A percentile compares a stretch with the other conserved stretches of the same genome.
These are phyloP conservation scores for Starmerella stigmatis DNA, from an alignment of 805 yeast genomes.

Conservation along the genomic window DNA sequence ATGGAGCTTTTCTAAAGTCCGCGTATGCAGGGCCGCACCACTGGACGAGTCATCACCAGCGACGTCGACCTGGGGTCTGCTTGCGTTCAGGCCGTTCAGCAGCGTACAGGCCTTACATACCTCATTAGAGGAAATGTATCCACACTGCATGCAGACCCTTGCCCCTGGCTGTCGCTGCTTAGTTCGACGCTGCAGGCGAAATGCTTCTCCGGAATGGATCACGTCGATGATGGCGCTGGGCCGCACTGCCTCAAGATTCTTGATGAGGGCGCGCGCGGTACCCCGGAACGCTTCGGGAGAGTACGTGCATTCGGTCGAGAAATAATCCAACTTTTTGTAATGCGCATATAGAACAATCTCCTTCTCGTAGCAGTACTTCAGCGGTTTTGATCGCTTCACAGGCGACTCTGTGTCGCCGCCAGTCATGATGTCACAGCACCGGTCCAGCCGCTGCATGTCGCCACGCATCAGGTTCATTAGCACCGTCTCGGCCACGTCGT, in stretches of 20 bases:
- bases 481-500: constrained; percentile 98
- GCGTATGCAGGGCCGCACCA: constrained; percentile 27
- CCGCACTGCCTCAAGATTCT: constrained; percentile 77
- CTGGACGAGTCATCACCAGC: constrained; percentile 57
- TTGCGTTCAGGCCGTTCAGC: constrained; percentile 70
- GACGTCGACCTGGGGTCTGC: constrained; percentile 53
- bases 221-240: constrained; percentile 92
- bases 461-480: constrained; percentile 90
- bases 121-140: constrained; percentile 77
- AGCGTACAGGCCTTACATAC: constrained; percentile 90
- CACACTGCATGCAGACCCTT: constrained; percentile 68
- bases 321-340: constrained; percentile 86
- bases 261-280: constrained; percentile 85
- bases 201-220: constrained; percentile 76
- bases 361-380: constrained; percentile 91
- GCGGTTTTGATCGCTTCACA: constrained; percentile 86
- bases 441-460: constrained; percentile 86
- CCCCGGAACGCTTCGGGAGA: constrained; percentile 99
- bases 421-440: constrained; percentile 78
- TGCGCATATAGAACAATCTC: constrained; percentile 97
- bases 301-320: constrained; percentile 93
- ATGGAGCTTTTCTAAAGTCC: constrained; percentile 32
- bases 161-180: constrained; percentile 24
- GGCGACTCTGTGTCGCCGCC: constrained; percentile 54
- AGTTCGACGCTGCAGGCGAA: constrained; percentile 18